These are phyloP conservation scores for Lactifluus hygrophoroides DNA, from an alignment of 768 basidiomycete species.

Conservation along the genomic window DNA sequence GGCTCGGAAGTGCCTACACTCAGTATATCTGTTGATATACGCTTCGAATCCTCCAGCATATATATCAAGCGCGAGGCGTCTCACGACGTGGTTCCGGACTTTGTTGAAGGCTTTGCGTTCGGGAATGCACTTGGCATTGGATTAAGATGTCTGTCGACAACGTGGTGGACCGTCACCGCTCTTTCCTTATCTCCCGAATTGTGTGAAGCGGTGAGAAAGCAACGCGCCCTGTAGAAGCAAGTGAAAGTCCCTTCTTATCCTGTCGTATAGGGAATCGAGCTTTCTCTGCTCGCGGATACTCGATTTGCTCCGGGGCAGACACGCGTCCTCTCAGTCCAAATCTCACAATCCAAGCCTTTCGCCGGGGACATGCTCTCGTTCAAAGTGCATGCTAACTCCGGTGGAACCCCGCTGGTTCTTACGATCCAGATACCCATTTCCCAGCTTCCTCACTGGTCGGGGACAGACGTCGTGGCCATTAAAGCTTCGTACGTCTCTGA, in stretches of 20 bases:
- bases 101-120: conserved; percentile 68
- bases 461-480: conserved; percentile 26
- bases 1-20: conserved; percentile 40
- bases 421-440: conserved; percentile 35
- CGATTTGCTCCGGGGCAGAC: conserved; percentile 15
- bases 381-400: conserved; percentile 28
- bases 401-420: conserved; percentile 23
- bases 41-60: conserved; percentile 28
- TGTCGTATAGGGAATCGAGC: conserved; percentile 2
- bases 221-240: not conserved
- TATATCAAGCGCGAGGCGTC: conserved; percentile 36
- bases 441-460: conserved; percentile 38
- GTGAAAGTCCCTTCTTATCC: not conserved
- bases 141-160: conserved; percentile 38
- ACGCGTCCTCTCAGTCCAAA: conserved; percentile 45
- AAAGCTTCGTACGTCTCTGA: conserved; percentile 53
- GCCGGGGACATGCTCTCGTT: conserved; percentile 32
- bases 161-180: conserved; percentile 45
- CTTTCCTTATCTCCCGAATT: conserved; percentile 20
- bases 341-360: conserved; percentile 37
- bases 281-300: not conserved
- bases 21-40: conserved; percentile 39
- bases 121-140: conserved; percentile 63
- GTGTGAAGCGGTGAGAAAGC: conserved; percentile 13
- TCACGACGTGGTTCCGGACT: conserved; percentile 55